Conservation (phyloP, 2,329 filamentous ascomycete species). For the Coniochaeta sp. region DNA sequence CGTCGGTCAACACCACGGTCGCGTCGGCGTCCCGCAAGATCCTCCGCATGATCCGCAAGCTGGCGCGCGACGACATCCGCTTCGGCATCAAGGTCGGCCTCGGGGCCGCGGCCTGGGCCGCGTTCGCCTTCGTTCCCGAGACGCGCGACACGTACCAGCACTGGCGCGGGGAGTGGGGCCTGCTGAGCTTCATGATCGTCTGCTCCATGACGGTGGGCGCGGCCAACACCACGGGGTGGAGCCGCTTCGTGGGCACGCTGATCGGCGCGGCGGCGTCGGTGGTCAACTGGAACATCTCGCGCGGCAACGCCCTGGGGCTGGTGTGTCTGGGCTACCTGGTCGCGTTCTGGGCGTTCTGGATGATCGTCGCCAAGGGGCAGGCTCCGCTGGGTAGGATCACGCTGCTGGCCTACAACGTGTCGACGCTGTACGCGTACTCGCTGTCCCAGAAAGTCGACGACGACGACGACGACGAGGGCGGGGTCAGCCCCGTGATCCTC, state of each 20-base stretch:
- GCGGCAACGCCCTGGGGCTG: constrained; percentile 68
- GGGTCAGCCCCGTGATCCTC: constrained; percentile 72
- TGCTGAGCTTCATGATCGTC: constrained; percentile 96
- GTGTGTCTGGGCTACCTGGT: constrained; percentile 76
- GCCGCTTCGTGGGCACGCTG: constrained; percentile 80
- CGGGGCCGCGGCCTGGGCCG: constrained; percentile 80
- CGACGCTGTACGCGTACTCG: constrained; percentile 88
- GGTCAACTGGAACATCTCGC: constrained; percentile 68
- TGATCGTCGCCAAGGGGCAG: constrained; percentile 77
- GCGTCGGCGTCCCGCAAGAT: constrained; percentile 37
- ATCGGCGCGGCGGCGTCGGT: constrained; percentile 72
- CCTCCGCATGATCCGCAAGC: constrained; percentile 36
- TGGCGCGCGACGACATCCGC: constrained; percentile 49
- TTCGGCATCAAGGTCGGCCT: constrained; percentile 93
- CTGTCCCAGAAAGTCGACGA: constrained; percentile 73
- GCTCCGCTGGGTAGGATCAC: constrained; percentile 91
- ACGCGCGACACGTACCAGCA: constrained; percentile 76
- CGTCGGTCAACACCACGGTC: constrained; percentile 34
- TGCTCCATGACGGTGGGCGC: constrained; percentile 97
- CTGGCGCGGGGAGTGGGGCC: constrained; percentile 95
- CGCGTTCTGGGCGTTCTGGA: constrained; percentile 77
- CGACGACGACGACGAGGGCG: constrained; percentile 83
- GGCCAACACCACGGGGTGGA: constrained; percentile 84
- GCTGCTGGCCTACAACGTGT: constrained; percentile 92
- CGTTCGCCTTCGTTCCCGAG: constrained; percentile 75